Base-by-base conservation (phyloP, 176 grass and related monocot genomes). In the Pontederia paniculata region DNA sequence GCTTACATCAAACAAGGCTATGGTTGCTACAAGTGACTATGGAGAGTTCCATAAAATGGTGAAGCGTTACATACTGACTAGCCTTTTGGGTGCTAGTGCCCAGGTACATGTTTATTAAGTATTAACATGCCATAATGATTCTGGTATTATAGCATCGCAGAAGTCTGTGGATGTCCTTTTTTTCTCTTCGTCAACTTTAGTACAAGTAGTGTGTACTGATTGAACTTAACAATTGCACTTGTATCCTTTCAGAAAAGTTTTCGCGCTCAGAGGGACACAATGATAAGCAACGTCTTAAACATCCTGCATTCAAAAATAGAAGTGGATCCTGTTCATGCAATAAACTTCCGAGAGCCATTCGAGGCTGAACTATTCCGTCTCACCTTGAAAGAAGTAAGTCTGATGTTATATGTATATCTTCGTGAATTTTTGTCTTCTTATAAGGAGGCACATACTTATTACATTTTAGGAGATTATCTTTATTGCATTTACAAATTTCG, bases 11-110 rank as follows among this genome's bases (percentile, higher is more conserved):
- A 54, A 85, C 62, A 97, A 97, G 73, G 60, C 48, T 48, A 88
- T 97, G 74, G 77, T 90, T 63, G 83, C 91, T 25, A 79, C 25
- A 12, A 97, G 91, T 42, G 91, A 97, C 57, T 90, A 90, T 47
- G 83, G 61, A 12, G 77, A 97, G 45, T 97, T 81, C 62, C 86
- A 90, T 60, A 89, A 84, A 54, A 78, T 78, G 74, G 82, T 81
- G n/a, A 97, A 90, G 74, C 82, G 91, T 41, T 87, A 78, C 44
- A 17, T 97, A 43, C 72, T 97, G 74, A 58, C 77, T 4, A 76
- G 68, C 58, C 67, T 87, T 60, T 65, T 97, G 44, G 80, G 91
- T 62, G 56, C 74, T 68, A 72, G 69, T 76, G 83, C 60, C 28
- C 91, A 90, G 91, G 91, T 96, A n/a, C 4, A 31, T 5, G 19